Evolutionary conservation across 2,329 filamentous ascomycete genomes (phyloP), one percentile per base, ranked within the genome.

Genomic region (Talaromyces sp.): DNA sequence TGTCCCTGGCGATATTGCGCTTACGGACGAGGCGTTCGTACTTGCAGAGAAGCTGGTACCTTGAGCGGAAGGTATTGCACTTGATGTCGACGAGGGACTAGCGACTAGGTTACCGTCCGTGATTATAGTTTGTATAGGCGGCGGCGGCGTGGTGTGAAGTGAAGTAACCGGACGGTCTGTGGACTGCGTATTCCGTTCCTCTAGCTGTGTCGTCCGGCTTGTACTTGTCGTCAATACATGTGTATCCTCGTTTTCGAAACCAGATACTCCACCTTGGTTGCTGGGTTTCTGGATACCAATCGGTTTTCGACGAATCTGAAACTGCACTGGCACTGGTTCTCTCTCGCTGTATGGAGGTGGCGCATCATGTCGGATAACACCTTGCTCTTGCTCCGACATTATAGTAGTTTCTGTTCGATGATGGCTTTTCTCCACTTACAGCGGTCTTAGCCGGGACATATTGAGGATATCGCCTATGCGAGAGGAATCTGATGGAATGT

Each of bases 301-400:
- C 40, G 65, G 62, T 43, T 67, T 67, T 13, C 65, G 65, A 22
- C 62, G 65, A 49, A 67, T 65, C 61, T 63, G 65, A 31, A 59
- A 66, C 17, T 60, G 58, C 19, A 63, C 60, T 27, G 64, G 19
- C 19, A 27, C n/a, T 4, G 27, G 54, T 25, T 53, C 45, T 31
- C 36, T 47, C 34, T 54, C 59, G 22, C 17, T 54, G 15, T 67
- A 64, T 11, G 61, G 56, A 11, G 65, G 65, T 17, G 65, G 65
- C 15, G 38, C 51, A 19, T 43, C 29, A 19, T 56, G 49, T 31
- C 34, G 61, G n/a, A 58, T 38, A 6, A 58, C 22, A 11, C 61
- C 61, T 19, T 58, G 61, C 15, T 47, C 53, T 4, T 62, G 60
- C 47, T 36, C 53, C n/a, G 53, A 25, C 56, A 59, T 59, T 17